phyloP scores from a whole-genome alignment of 805 yeast species.

The Kregervanrija delftensis region DNA sequence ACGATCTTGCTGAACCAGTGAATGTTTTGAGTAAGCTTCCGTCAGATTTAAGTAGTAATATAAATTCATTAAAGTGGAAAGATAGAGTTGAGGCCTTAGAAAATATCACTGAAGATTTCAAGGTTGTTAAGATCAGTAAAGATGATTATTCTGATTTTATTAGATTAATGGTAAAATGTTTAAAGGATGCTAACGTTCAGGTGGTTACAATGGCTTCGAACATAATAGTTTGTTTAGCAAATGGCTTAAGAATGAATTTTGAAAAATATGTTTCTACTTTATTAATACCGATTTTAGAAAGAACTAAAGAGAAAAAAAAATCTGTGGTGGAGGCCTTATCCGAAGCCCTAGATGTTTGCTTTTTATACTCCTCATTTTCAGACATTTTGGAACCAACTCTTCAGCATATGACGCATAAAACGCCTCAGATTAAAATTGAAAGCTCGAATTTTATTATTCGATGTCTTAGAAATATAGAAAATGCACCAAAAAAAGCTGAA shows the following conservation, averaged over 20 bases:
- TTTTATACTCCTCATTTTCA: constrained; percentile 39
- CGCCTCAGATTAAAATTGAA: constrained; percentile 76
- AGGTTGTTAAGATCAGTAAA: constrained; percentile 45
- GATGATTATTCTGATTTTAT: constrained; percentile 64
- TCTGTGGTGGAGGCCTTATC: constrained; percentile 68
- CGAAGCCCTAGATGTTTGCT: constrained; percentile 59
- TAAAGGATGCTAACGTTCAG: constrained; percentile 85
- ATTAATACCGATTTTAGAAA: constrained; percentile 60
- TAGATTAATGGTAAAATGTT: constrained; percentile 57
- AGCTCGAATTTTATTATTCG: constrained; percentile 58
- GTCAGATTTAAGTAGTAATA: constrained; percentile 43
- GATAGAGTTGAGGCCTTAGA: constrained; percentile 84
- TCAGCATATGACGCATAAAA: constrained; percentile 61
- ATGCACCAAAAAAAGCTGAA: constrained; percentile 45
- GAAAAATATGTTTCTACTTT: constrained; percentile 45
- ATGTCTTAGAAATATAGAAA: constrained; percentile 46
- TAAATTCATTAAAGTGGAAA: constrained; percentile 75
- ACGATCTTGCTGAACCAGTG: constrained; percentile 62
- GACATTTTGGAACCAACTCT: constrained; percentile 57
- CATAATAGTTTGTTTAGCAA: constrained; percentile 52
- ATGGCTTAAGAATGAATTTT: constrained; percentile 57
- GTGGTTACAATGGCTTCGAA: constrained; percentile 77
- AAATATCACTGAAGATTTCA: constrained; percentile 43
- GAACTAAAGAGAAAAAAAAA: constrained; percentile 84
- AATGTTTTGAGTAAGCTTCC: constrained; percentile 66